These are phyloP conservation scores for Ceratobasidium sp. DNA, from an alignment of 1,284 basidiomycete species.

Conservation along the genomic window DNA sequence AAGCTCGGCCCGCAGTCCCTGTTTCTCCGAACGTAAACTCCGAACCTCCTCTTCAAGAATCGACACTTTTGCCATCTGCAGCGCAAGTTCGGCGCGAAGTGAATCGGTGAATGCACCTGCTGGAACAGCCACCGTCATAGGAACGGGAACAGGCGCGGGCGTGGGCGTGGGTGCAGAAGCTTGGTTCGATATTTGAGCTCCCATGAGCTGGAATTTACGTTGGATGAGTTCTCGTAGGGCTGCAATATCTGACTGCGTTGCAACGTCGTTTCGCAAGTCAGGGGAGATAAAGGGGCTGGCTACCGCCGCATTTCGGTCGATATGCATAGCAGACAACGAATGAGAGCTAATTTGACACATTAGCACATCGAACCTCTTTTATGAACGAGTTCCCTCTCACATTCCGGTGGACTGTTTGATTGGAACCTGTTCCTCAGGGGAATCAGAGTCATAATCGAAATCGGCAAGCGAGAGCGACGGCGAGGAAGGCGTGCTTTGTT, in stretches of 20 bases:
- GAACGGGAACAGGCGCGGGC: not conserved
- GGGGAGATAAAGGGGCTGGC: constrained; percentile 9
- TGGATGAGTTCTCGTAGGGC: constrained; percentile 11
- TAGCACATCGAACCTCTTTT: not conserved
- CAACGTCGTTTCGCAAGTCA: not conserved
- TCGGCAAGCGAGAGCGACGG: constrained; percentile 11
- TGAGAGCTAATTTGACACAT: not conserved
- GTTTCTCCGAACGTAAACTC: constrained; percentile 8
- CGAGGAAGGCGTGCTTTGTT: not conserved
- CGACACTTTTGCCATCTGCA: constrained; percentile 30
- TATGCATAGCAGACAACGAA: too few species aligned
- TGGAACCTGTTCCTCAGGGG: not conserved
- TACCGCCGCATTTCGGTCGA: not conserved
- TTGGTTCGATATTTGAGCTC: not conserved
- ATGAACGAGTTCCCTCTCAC: not conserved
- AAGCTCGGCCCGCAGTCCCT: constrained; percentile 8
- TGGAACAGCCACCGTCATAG: not conserved
- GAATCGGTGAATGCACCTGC: constrained; percentile 8
- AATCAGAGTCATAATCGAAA: constrained; percentile 23
- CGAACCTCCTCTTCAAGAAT: constrained; percentile 26
- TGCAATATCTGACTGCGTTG: constrained; percentile 11
- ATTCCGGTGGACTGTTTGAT: not conserved
- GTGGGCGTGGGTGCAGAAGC: not conserved
- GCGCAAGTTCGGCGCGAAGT: constrained; percentile 21
- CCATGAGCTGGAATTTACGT: not conserved